Evolutionary conservation across 371 early-diverging fungal species (phyloP), one percentile per base, ranked within the genome.

Genomic region (Choanephora cucurbitarum): DNA sequence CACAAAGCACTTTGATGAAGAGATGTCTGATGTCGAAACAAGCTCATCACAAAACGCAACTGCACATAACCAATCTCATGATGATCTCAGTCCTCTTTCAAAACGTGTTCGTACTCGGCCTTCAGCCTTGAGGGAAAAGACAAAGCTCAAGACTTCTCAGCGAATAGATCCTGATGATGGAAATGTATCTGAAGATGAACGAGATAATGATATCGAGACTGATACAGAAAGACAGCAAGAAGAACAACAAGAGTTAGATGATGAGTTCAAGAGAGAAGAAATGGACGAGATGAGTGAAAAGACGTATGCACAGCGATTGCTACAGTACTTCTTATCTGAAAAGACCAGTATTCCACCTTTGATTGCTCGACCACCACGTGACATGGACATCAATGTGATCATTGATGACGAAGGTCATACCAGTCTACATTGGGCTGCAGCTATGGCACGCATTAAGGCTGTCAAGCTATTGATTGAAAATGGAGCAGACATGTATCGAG

Each of bases 341-440:
- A 68, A 73, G 8, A 55, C 55, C 11, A 61, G 63, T 8, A 55
- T 88, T 8, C 84, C 88, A 0, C 64, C 75, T 1, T 67, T 85
- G 10, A 62, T 92, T 17, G 61, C 79, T 1, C 58, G 72, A 22
- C 70, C 79, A 21, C 77, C 85, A 15, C 56, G 67, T 7, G 86
- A 86, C 39, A 72, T 94, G 8, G 91, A 96, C 49, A 72, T 93
- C 19, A 87, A 96, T 69, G 70, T 94, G 22, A 82, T 86, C 17
- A 91, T 98, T 37, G 97, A 98, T 53, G 96, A 93, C 41, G 91
- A 92, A 45, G 97, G 97, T 1, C 95, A 98, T 61, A 91, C 96
- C 0, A 83, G 95, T 6, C 71, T 96, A 14, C 99, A 98, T 61
- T 98, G 97, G 97, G 96, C 98, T 0, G 92, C 95, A 8, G 93